Evolutionary conservation across 2,329 filamentous ascomycete species (phyloP).

Genomic region (Paecilomyces fulvus): DNA sequence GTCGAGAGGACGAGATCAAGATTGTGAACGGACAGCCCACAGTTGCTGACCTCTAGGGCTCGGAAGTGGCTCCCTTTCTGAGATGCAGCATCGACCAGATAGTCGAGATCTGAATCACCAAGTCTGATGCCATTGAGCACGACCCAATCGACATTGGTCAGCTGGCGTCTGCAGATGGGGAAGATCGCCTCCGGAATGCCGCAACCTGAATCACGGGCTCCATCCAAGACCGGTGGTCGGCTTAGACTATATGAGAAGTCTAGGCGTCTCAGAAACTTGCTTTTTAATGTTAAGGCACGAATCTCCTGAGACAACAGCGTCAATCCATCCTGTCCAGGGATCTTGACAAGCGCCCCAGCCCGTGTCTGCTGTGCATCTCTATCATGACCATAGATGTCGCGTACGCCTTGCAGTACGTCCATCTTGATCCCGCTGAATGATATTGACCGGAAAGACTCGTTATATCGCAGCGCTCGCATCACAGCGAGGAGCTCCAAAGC

Average conservation of each 20-base stretch:
- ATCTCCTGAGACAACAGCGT: constrained; percentile 61
- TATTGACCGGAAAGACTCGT: constrained; percentile 59
- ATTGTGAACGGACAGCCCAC: constrained; percentile 43
- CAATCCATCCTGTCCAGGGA: constrained; percentile 45
- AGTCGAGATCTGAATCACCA: constrained; percentile 62
- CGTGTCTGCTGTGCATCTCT: constrained; percentile 54
- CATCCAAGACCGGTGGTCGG: constrained; percentile 43
- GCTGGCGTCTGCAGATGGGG: constrained; percentile 56
- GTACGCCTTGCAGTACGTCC: constrained; percentile 54
- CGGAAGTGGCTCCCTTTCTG: constrained; percentile 57
- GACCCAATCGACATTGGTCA: constrained; percentile 65
- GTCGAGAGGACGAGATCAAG: constrained; percentile 55
- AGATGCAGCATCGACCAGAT: constrained; percentile 58
- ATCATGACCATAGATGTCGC: constrained; percentile 54
- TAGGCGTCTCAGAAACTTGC: constrained; percentile 52
- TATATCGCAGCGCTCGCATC: constrained; percentile 61
- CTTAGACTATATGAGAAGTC: constrained; percentile 58
- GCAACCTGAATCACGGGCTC: constrained; percentile 53
- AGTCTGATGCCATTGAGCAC: constrained; percentile 59
- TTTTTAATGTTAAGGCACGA: constrained; percentile 58
- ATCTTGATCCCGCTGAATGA: constrained; percentile 58
- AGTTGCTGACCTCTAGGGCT: constrained; percentile 59
- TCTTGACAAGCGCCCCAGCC: constrained; percentile 46
- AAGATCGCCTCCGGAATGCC: constrained; percentile 63
- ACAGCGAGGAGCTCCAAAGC: constrained; percentile 59